Evolutionary conservation across 352 stramenopile species (phyloP), one percentile per base, ranked within the genome.

Genomic region (Globisporangium carolinianum): DNA sequence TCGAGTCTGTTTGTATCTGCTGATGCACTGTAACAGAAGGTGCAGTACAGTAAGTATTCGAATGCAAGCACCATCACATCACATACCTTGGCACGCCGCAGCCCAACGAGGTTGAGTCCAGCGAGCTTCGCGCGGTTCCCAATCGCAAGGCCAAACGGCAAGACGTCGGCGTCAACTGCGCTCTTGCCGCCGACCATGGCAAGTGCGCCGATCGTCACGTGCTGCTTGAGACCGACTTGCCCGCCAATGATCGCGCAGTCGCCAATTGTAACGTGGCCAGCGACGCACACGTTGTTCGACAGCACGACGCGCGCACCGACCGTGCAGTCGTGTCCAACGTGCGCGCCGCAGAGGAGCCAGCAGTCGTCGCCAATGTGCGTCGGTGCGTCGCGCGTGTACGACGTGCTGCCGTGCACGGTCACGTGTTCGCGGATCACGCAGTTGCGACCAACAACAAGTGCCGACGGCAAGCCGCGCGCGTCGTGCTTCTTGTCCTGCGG

Each of bases 401-500:
- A 85, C 18, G 82, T 92, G 58, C 82, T 83, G 32, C 79, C 75
- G 56, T 94, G 83, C 54, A 94, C 83, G 14, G 84, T 94, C 17
- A 87, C 84, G 61, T 91, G 84, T 58, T 94, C 84, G 3, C 83
- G 77, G 60, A 93, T 90, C 49, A 89, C 66, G 67, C 81, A 91
- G 65, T 90, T 76, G 46, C 61, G 67, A 32, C 83, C 83, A 24
- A 94, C 73, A 12, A 67, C 66, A 3, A 91, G 65, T 38, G 76
- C 70, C 8, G 60, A 58, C 2, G 46, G 46, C 12, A 18, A 24
- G 0, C 51, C 35, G 0, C 49, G 15, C 17, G 38, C 45, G 11
- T 35, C 48, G 41, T 51, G 82, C 52, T 94, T 94, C 64, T 91
- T 94, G 64, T 94, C 84, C 57, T 94, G 84, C 17, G 84, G 80